Conservation (phyloP, 2,329 filamentous ascomycete genomes). For the Ceratocystis harringtonii region DNA sequence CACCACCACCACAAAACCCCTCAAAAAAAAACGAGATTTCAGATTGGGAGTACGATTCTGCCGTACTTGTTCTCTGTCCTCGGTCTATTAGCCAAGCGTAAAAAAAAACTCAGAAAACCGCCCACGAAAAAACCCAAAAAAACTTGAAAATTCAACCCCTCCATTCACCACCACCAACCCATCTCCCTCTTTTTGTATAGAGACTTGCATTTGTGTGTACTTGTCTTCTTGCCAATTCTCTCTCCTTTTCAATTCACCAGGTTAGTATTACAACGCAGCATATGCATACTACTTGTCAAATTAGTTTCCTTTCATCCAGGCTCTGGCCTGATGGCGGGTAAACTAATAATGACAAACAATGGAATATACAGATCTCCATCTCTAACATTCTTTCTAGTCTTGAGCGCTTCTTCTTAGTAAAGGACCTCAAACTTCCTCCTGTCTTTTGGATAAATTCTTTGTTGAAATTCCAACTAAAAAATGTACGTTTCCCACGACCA, state of each 20-base stretch:
- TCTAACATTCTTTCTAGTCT: neutral
- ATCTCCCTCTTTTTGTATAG: constrained; percentile 6
- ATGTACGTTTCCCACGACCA: constrained; percentile 2
- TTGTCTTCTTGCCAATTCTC: constrained; percentile 15
- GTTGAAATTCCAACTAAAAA: constrained; percentile 17
- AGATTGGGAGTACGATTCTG: constrained; percentile 41
- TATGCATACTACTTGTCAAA: neutral
- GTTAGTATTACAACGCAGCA: neutral
- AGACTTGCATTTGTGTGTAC: constrained; percentile 14
- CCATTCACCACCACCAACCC: constrained; percentile 28
- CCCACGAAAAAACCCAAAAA: constrained; percentile 34
- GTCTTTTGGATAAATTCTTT: constrained; percentile 17
- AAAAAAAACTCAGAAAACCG: constrained; percentile 18
- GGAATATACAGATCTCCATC: neutral
- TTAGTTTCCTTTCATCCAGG: neutral
- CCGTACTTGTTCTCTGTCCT: constrained; percentile 47
- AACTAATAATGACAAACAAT: neutral
- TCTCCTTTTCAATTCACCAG: constrained; percentile 16
- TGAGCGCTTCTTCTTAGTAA: constrained; percentile 5
- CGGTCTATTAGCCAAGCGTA: constrained; percentile 31
- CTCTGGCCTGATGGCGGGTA: neutral
- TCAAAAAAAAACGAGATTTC: constrained; percentile 31
- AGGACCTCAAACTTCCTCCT: constrained; percentile 7
- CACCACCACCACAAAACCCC: constrained; percentile 29
- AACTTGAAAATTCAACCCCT: constrained; percentile 47